These are phyloP conservation scores for Vitis amurensis DNA, from an alignment of 164 flowering plant species.

Conservation along the genomic window DNA sequence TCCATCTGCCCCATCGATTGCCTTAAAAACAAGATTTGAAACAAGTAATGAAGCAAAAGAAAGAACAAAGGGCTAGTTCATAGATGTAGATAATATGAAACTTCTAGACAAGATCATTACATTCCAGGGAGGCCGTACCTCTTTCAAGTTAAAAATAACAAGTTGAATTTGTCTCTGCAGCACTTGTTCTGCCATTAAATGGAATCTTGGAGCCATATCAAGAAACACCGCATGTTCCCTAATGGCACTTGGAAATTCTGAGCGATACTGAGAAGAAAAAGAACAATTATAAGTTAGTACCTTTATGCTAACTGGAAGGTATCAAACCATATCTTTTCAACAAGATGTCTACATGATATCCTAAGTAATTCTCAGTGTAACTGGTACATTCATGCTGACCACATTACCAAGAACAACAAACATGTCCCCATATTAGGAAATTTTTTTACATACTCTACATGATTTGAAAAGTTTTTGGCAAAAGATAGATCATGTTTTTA, in stretches of 20 bases:
- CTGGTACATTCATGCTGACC: too few relatives aligned
- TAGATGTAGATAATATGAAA: background rate
- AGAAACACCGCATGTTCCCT: slow-evolving; percentile 81
- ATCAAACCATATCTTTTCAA: too few relatives aligned
- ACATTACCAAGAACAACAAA: too few relatives aligned
- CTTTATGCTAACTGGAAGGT: too few relatives aligned
- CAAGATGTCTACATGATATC: too few relatives aligned
- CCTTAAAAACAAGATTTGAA: slow-evolving; percentile 39
- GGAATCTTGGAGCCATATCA: slow-evolving; percentile 84
- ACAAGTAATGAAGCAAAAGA: background rate
- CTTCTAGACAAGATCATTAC: background rate
- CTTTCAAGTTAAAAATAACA: slow-evolving; percentile 64
- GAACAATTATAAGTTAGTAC: background rate
- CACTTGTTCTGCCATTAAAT: slow-evolving; percentile 68
- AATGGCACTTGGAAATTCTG: slow-evolving; percentile 64
- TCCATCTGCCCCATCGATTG: slow-evolving; percentile 94
- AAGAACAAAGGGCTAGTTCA: background rate
- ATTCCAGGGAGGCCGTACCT: slow-evolving; percentile 43
- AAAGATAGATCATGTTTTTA: too few relatives aligned
- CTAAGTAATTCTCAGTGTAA: too few relatives aligned
- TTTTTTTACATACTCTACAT: background rate
- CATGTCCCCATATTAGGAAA: background rate
- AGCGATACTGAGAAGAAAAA: slow-evolving; percentile 63
- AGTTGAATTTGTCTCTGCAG: slow-evolving; percentile 74
- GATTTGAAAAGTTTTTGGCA: too few relatives aligned